A percentile compares a stretch with the other conserved stretches of the same genome.
Evolutionary conservation across 2,329 filamentous ascomycete species (phyloP).

Genomic region (Neocatenulostroma microsporum): DNA sequence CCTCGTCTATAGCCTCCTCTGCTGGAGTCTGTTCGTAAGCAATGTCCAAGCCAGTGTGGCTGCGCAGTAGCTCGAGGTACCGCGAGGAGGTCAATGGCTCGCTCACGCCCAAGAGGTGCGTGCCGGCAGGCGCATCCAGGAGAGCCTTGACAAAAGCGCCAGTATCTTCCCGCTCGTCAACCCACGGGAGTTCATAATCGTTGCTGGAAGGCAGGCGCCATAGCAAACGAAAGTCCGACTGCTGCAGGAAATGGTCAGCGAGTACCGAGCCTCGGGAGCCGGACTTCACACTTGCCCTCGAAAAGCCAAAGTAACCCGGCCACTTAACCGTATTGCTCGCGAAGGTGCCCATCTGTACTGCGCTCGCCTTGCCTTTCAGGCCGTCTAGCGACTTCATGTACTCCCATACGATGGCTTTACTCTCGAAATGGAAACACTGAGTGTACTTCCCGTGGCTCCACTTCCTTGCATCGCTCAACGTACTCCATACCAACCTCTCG

Average conservation of each 20-base stretch:
- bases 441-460: constrained; percentile 36
- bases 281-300: background rate
- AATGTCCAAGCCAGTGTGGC: background rate
- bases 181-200: background rate
- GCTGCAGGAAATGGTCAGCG: constrained; percentile 3
- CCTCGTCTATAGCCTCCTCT: background rate
- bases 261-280: background rate
- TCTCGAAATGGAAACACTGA: constrained; percentile 36
- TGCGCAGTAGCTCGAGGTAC: background rate
- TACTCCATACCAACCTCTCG: constrained; percentile 34
- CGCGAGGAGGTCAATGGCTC: background rate
- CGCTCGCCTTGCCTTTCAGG: constrained; percentile 10
- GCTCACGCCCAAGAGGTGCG: background rate
- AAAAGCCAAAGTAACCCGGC: background rate
- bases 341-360: constrained; percentile 9
- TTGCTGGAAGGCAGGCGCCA: background rate
- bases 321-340: background rate
- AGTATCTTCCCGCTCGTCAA: background rate
- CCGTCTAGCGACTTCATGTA: constrained; percentile 7
- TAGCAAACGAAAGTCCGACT: background rate
- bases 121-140: background rate
- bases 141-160: constrained; percentile 5
- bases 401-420: constrained; percentile 28
- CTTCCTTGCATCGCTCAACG: constrained; percentile 28
- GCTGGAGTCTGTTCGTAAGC: background rate